phyloP scores from a whole-genome alignment of 306 rosid species.

The Gastrolobium bilobum region DNA sequence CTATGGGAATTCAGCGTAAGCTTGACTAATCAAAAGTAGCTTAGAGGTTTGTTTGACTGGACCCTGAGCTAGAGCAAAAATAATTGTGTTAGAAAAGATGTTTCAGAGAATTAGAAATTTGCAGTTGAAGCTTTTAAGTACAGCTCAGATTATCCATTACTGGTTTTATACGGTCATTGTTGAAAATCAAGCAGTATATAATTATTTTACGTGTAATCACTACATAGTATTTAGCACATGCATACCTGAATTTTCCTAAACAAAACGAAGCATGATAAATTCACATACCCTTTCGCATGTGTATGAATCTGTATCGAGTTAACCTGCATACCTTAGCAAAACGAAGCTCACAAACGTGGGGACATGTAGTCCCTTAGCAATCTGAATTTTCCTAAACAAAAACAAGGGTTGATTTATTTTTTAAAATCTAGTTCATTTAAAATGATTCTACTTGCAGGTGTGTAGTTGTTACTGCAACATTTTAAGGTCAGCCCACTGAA shows the following conservation, averaged over 20 bases:
- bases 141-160: slow-evolving; percentile 4
- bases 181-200: not conserved
- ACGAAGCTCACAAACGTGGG: too few species aligned
- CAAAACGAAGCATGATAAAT: too few species aligned
- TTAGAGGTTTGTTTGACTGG: slow-evolving; percentile 29
- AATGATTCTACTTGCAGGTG: not conserved
- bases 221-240: too few species aligned
- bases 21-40: slow-evolving; percentile 56
- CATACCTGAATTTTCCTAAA: too few species aligned
- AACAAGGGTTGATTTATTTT: not conserved
- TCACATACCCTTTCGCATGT: too few species aligned
- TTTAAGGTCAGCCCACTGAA: not conserved
- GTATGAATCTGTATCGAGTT: too few species aligned
- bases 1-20: slow-evolving; percentile 83
- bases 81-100: slow-evolving; percentile 21
- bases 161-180: not conserved
- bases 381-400: not conserved
- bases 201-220: not conserved
- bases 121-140: not conserved
- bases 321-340: too few species aligned
- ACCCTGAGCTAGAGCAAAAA: not conserved
- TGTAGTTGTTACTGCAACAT: slow-evolving; percentile 27
- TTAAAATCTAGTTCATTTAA: not conserved
- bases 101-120: slow-evolving; percentile 29
- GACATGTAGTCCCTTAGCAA: too few species aligned